Evolutionary conservation across 108 stramenopile genomes (phyloP), one percentile per base, ranked within the genome.

Genomic region (Cyclostephanos tholiformis): DNA sequence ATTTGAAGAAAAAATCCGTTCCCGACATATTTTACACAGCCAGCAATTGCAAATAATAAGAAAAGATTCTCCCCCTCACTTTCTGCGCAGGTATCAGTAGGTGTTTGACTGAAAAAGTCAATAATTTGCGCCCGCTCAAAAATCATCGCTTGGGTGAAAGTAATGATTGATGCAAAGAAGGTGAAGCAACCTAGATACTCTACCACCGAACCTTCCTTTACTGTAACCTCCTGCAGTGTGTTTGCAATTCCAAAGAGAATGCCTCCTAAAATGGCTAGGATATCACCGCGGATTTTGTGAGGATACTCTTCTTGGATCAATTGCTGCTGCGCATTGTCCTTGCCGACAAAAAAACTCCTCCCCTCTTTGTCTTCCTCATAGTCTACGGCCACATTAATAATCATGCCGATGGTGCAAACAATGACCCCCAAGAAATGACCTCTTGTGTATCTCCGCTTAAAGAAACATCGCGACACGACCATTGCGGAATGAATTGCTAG

Each of bases 401-500:
- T 62, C 26, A 98, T 80, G 11, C 99, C 99, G 39, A 82, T 58
- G 72, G 97, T 75, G 68, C 98, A 98, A 23, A 91, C 49, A 4
- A 73, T n/a, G 19, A 94, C 97, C 13, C 96, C 99, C 2, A 88
- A 26, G 38, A 89, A 63, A 59, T 99, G 98, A 19, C 73, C 57
- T 41, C 50, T 30, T 0, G 57, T 84, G 76, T 97, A 98, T 25
- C 68, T 65, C 38, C 89, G 78, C 8, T 75, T 57, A 48, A 99
- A 84, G 29, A 91, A 87, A 4, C 86, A 56, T 51, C 61, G 56
- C 6, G 93, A 93, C 9, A 98, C 53, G 27, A 97, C 58, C 94
- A 99, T 98, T 19, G 95, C 87, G 44, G 93, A 77, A 4, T 97
- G 99, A 29, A 99, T 98, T 20, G 95, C 88, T 30, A 98, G 75